Evolutionary conservation across 2,329 filamentous ascomycete species (phyloP).

Genomic region (Diaporthe aspalathi): DNA sequence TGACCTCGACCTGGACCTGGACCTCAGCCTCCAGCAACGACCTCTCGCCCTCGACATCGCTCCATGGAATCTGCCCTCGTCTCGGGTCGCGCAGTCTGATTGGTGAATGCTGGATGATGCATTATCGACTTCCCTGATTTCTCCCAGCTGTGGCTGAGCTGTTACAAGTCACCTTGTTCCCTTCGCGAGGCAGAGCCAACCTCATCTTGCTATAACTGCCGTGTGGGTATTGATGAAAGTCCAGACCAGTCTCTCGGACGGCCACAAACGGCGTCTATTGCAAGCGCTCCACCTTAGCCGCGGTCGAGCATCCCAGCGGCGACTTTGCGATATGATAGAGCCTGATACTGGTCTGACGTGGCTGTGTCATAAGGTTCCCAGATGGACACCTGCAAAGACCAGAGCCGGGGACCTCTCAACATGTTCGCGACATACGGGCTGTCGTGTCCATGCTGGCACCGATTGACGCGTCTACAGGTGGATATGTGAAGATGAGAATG

Average conservation of each 20-base stretch:
- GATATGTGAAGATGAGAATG: background rate
- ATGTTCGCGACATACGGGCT: background rate
- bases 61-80: background rate
- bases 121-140: background rate
- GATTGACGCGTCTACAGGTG: background rate
- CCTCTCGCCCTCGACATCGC: background rate
- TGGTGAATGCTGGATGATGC: background rate
- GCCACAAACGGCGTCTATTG: background rate
- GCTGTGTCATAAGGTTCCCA: background rate
- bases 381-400: background rate
- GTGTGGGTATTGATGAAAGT: background rate
- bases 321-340: background rate
- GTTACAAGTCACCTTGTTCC: background rate
- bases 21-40: background rate
- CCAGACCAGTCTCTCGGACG: background rate
- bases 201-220: too few species aligned
- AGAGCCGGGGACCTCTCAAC: background rate
- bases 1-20: conserved; percentile 2
- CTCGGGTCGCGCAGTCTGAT: background rate
- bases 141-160: background rate
- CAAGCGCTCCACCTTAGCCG: background rate
- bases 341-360: background rate
- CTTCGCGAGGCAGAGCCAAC: background rate
- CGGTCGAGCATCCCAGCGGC: background rate
- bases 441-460: background rate